These are phyloP conservation scores for Xylaria curta DNA, from an alignment of 495 filamentous ascomycete genomes.

Conservation along the genomic window DNA sequence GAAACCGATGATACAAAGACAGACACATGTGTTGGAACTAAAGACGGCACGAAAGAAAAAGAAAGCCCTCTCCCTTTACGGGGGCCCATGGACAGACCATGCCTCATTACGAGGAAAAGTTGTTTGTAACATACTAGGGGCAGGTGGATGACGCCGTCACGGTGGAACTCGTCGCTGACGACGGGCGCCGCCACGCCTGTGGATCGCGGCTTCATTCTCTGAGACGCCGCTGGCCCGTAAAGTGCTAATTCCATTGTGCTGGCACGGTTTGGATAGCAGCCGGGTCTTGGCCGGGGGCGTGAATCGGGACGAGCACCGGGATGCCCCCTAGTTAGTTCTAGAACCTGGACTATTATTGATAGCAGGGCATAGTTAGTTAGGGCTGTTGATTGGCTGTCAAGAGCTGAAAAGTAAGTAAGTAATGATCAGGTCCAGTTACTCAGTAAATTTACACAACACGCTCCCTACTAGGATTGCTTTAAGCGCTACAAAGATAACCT, in stretches of 20 bases:
- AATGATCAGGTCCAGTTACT: background rate
- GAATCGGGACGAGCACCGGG: slow-evolving; percentile 16
- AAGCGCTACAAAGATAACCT: background rate
- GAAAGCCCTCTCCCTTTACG: background rate
- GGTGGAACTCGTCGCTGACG: slow-evolving; percentile 18
- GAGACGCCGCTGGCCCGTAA: slow-evolving; percentile 5
- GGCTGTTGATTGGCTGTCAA: slow-evolving; percentile 14
- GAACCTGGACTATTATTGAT: background rate
- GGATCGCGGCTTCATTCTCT: background rate
- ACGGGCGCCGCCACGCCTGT: slow-evolving; percentile 5
- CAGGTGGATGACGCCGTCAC: slow-evolving; percentile 11
- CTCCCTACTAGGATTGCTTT: background rate
- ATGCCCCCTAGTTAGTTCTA: background rate
- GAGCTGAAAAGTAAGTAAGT: background rate
- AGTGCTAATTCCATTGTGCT: background rate
- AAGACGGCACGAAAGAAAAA: background rate
- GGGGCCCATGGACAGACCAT: background rate
- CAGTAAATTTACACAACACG: background rate
- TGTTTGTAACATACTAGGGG: slow-evolving; percentile 18
- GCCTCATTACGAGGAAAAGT: slow-evolving; percentile 9
- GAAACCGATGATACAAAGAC: background rate
- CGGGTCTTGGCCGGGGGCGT: slow-evolving; percentile 9
- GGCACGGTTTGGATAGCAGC: background rate
- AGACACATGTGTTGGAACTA: background rate
- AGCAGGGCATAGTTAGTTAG: background rate